phyloP scores from a whole-genome alignment of 768 basidiomycete species.

The Pluteus cervinus region DNA sequence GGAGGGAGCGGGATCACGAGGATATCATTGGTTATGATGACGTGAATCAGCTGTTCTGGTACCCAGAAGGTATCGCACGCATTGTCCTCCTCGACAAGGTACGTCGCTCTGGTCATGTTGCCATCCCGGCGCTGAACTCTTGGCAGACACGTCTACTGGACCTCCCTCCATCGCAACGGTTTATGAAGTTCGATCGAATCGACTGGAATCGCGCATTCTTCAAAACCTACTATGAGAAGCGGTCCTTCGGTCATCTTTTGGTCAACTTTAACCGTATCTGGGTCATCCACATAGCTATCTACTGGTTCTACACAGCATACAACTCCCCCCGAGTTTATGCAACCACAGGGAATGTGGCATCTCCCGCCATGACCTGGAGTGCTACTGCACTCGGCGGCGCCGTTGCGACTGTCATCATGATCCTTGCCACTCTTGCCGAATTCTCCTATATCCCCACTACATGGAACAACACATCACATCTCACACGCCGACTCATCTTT shows the following conservation, averaged over 20 bases:
- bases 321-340: slow-evolving; percentile 87
- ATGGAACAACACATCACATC: slow-evolving; percentile 97
- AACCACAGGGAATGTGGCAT: slow-evolving; percentile 44
- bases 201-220: slow-evolving; percentile 97
- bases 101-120: slow-evolving; percentile 8
- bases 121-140: too few species aligned
- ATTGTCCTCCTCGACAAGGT: slow-evolving; percentile 90
- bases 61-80: slow-evolving; percentile 94
- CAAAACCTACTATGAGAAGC: slow-evolving; percentile 98
- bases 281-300: slow-evolving; percentile 94
- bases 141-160: slow-evolving; percentile 83
- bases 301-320: slow-evolving; percentile 94
- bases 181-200: slow-evolving; percentile 94
- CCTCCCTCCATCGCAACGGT: slow-evolving; percentile 84
- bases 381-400: slow-evolving; percentile 93
- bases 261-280: slow-evolving; percentile 99
- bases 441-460: slow-evolving; percentile 98
- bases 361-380: slow-evolving; percentile 85
- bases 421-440: slow-evolving; percentile 87
- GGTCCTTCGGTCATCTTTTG: slow-evolving; percentile 91
- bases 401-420: slow-evolving; percentile 96
- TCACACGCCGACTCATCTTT: slow-evolving; percentile 87
- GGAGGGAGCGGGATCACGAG: slow-evolving; percentile 89
- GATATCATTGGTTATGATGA: slow-evolving; percentile 98
- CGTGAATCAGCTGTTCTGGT: slow-evolving; percentile 99